phyloP scores from a whole-genome alignment of 2,329 filamentous ascomycete species.

The Paraconiothyrium brasiliense region DNA sequence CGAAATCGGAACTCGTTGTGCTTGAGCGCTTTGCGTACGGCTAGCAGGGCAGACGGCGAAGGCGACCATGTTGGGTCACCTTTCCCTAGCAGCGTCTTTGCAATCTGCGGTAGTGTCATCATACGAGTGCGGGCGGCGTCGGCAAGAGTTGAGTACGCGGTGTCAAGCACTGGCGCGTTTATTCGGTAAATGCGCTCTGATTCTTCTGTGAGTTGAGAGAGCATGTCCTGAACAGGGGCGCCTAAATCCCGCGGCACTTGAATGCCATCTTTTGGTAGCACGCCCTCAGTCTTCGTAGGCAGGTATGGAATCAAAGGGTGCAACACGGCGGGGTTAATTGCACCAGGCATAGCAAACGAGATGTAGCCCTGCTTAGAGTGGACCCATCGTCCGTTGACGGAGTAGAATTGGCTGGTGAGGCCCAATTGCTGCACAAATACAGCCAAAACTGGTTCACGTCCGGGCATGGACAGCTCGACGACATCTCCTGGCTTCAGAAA shows the following conservation, averaged over 20 bases:
- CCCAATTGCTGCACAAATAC: constrained; percentile 59
- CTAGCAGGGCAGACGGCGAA: constrained; percentile 66
- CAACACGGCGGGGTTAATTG: constrained; percentile 57
- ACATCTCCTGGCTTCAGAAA: constrained; percentile 58
- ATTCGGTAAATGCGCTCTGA: constrained; percentile 59
- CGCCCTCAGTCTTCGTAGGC: constrained; percentile 50
- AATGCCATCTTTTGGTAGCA: constrained; percentile 42
- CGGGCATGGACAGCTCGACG: constrained; percentile 55
- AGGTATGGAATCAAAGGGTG: constrained; percentile 61
- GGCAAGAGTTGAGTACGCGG: constrained; percentile 59
- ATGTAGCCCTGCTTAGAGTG: constrained; percentile 51
- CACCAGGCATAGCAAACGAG: constrained; percentile 60
- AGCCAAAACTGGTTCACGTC: constrained; percentile 55
- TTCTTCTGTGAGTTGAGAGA: constrained; percentile 56
- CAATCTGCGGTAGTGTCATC: constrained; percentile 59
- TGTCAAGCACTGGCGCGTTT: constrained; percentile 58
- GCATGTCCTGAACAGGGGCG: constrained; percentile 54
- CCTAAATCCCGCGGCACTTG: constrained; percentile 58
- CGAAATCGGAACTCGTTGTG: constrained; percentile 70
- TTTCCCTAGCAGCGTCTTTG: constrained; percentile 51
- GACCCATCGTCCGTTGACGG: constrained; percentile 60
- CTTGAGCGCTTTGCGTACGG: constrained; percentile 72
- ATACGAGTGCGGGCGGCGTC: constrained; percentile 55
- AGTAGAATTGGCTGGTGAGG: constrained; percentile 58
- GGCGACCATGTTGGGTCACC: constrained; percentile 39